Evolutionary conservation across 2,329 filamentous ascomycete species (phyloP), one percentile per base, ranked within the genome.

Genomic region (Diaporthe eres): DNA sequence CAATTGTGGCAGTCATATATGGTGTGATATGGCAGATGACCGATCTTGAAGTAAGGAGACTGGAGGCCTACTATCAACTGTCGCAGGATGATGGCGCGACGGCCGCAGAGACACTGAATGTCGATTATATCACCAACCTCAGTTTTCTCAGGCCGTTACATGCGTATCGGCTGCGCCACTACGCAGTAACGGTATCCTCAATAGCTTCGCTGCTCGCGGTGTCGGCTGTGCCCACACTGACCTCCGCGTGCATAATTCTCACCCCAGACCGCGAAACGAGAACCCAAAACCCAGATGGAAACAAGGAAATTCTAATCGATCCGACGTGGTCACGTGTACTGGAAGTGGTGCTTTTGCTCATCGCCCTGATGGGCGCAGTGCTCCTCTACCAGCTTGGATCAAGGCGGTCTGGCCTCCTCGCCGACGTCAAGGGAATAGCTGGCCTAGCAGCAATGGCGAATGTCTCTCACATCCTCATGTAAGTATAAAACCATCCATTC

Each of bases 381-480:
- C 85, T 95, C 5, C 87, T 94, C 58, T 90, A 88, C 78, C 87
- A 92, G 76, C 88, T 94, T 58, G 89, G 90, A 74, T 87, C 87
- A 22, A 87, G 93, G 31, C 91, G 90, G 53, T 93, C 92, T 4
- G 93, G 93, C 0, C 85, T 95, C 22, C 83, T 91, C 4, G 90
- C 90, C 8, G 92, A 95, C 80, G 93, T 94, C 9, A 92, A 91
- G 78, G 93, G 93, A 8, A 94, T 95, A 71, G 92, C 93, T 2
- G 93, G 93, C 2, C 87, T 95, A 51, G 93, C 93, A 8, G 91
- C 93, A 74, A 94, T 95, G 93, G 93, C 93, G 13, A 93, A 94
- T 3, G 90, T 91, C 77, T 92, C 90, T 77, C 93, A 77, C 17
- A 76, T 77, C 12, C 72, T 77, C 22, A 77, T 76, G 75, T 70